Evolutionary conservation across 176 grass and related monocot genomes (phyloP).

Genomic region (Eragrostis curvula): DNA sequence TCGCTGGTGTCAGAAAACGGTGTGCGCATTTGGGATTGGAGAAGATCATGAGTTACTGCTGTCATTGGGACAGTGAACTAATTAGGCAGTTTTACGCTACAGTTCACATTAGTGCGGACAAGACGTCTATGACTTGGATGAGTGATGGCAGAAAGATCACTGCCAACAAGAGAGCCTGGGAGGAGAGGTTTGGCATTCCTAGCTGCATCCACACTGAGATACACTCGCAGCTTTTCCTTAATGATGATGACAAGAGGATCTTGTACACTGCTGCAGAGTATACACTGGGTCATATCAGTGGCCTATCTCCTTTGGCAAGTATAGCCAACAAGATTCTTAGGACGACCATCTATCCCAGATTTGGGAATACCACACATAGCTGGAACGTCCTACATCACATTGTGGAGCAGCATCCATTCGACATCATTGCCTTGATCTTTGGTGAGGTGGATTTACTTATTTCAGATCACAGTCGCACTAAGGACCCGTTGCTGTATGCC

Average conservation of each 20-base stretch:
- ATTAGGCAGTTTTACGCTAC: constrained; percentile 40
- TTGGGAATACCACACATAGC: neutral
- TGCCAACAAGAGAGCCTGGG: constrained; percentile 32
- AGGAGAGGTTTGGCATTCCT: constrained; percentile 16
- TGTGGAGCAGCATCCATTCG: constrained; percentile 25
- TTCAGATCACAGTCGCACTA: neutral
- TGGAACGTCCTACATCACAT: constrained; percentile 33
- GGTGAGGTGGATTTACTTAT: constrained; percentile 1
- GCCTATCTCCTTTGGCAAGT: constrained; percentile 21
- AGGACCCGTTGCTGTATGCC: constrained; percentile 13
- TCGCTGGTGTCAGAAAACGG: constrained; percentile 29
- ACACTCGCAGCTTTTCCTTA: constrained; percentile 5
- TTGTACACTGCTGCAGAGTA: constrained; percentile 26
- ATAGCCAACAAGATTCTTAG: constrained; percentile 36
- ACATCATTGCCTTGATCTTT: constrained; percentile 30
- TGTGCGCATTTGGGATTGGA: constrained; percentile 37
- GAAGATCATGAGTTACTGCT: neutral
- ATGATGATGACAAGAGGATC: constrained; percentile 40
- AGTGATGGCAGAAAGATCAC: constrained; percentile 23
- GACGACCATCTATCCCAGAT: constrained; percentile 29
- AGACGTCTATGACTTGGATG: constrained; percentile 39
- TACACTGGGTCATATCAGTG: neutral
- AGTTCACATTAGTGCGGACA: constrained; percentile 25
- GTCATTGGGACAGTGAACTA: constrained; percentile 23
- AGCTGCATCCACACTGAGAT: neutral